Conservation (phyloP, 1,139 yeast species). For the Diutina rugosa region DNA sequence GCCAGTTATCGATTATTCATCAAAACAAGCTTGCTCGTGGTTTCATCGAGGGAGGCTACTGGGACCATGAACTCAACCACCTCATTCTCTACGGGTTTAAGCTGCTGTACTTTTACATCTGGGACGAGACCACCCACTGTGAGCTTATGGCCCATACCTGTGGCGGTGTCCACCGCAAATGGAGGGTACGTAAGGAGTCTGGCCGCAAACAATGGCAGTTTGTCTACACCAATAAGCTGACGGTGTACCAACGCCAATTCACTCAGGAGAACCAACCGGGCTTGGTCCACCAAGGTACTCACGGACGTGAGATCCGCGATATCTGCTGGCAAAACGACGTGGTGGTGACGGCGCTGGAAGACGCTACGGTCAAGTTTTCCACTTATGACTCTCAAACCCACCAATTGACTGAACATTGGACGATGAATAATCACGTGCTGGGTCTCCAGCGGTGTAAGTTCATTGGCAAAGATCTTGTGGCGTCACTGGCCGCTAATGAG, state of each 20-base stretch:
- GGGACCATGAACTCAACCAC: constrained; percentile 10
- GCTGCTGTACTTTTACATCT: constrained; percentile 63
- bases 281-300: constrained; percentile 46
- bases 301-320: constrained; percentile 80
- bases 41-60: constrained; percentile 60
- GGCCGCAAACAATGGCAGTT: constrained; percentile 14
- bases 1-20: constrained; percentile 25
- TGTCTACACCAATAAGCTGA: constrained; percentile 44
- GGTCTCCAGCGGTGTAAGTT: constrained; percentile 73
- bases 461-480: constrained; percentile 31
- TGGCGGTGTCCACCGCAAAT: constrained; percentile 85
- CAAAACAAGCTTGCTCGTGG: constrained; percentile 63
- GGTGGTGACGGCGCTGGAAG: constrained; percentile 78
- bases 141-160: constrained; percentile 66
- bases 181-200: constrained; percentile 21
- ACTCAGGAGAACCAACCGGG: constrained; percentile 8
- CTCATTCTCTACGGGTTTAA: constrained; percentile 68
- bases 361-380: constrained; percentile 55
- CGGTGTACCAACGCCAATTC: neutral
- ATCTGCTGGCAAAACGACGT: constrained; percentile 21
- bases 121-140: constrained; percentile 69
- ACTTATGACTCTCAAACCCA: neutral
- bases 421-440: constrained; percentile 71
- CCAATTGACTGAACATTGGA: constrained; percentile 32
- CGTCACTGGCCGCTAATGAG: constrained; percentile 78